A percentile compares a stretch with the other conserved stretches of the same genome.
These are phyloP conservation scores for Lolium perenne DNA, from an alignment of 176 grass and related monocot species.

Conservation along the genomic window DNA sequence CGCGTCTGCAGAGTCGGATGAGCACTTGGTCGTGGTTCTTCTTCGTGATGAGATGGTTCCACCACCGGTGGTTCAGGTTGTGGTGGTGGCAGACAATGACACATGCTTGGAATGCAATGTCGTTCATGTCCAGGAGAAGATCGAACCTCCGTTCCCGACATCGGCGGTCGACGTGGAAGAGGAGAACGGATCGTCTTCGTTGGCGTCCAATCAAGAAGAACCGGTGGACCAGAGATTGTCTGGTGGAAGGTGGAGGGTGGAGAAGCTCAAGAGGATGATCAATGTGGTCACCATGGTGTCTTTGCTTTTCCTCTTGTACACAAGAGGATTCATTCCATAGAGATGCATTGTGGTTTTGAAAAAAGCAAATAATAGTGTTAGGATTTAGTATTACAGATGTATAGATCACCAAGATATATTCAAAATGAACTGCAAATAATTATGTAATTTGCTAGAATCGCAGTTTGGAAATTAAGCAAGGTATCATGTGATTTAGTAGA, in stretches of 20 bases:
- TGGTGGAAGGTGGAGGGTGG: conserved; percentile 32
- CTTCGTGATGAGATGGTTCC: conserved; percentile 36
- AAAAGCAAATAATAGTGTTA: neutral
- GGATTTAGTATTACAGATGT: neutral
- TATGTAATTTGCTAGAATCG: neutral
- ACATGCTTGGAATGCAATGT: neutral
- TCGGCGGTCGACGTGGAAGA: neutral
- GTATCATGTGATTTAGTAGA: neutral
- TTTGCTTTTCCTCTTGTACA: conserved; percentile 40
- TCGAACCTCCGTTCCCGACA: neutral
- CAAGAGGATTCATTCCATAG: conserved; percentile 45
- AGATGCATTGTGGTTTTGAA: neutral
- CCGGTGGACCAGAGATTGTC: neutral
- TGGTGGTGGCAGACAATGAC: neutral
- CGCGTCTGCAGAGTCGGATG: neutral
- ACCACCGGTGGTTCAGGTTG: conserved; percentile 42
- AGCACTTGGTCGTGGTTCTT: conserved; percentile 13
- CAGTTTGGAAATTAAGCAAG: neutral
- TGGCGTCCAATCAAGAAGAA: neutral
- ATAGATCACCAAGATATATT: neutral
- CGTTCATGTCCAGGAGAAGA: neutral
- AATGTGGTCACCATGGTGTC: conserved; percentile 41
- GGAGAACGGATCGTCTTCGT: neutral
- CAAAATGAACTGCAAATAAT: neutral
- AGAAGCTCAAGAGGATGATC: conserved; percentile 50